Base-by-base conservation (phyloP, 2,329 filamentous ascomycete species). In the Drechslerella dactyloides region DNA sequence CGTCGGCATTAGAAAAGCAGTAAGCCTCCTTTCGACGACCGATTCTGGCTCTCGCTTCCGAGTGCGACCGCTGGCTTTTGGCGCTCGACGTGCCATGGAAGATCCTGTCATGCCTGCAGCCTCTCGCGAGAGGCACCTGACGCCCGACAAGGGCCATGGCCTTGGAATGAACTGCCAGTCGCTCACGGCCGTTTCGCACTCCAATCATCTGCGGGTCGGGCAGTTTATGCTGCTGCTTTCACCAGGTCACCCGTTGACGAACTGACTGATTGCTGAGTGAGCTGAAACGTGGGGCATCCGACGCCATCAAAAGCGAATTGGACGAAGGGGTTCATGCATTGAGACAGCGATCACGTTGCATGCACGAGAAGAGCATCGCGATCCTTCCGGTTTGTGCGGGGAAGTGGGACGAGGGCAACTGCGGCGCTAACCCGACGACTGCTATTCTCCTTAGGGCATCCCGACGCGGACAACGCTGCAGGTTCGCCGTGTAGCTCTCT, bases 351-450 rank as follows among this genome's bases (percentile, higher is more conserved):
- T 70, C 66, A 70, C 66, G 66, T 70, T 70, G 48, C 46, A 55
- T 42, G 37, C 37, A 42, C 13, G n/a, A 42, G 13, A 42, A 42
- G 13, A 42, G 11, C 37, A 42, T 42, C 66, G 63, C 66, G 33
- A 70, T 70, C 53, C 58, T 70, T 70, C 55, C 33, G 64, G 37
- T 63, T 64, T 70, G 44, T 69, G 66, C 66, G 66, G 66, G 66
- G 66, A 70, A 64, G 66, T 64, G 66, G 66, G 59, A 64, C 66
- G 57, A 42, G 17, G 15, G 42, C 11, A 56, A 48, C 46, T 50
- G 55, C 23, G 50, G 63, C 63, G 63, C 63, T 68, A 68, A 68
- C 56, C 37, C 37, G 37, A 42, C 27, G 27, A 33, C 27, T 33
- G 27, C 27, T 51, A 19, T 33, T 56, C 56, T 40, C 24, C 27